A percentile compares a stretch with the other conserved stretches of the same genome.
Evolutionary conservation across 225 moss, liverwort and hornwort species (phyloP).

Genomic region (Lunularia cruciata): DNA sequence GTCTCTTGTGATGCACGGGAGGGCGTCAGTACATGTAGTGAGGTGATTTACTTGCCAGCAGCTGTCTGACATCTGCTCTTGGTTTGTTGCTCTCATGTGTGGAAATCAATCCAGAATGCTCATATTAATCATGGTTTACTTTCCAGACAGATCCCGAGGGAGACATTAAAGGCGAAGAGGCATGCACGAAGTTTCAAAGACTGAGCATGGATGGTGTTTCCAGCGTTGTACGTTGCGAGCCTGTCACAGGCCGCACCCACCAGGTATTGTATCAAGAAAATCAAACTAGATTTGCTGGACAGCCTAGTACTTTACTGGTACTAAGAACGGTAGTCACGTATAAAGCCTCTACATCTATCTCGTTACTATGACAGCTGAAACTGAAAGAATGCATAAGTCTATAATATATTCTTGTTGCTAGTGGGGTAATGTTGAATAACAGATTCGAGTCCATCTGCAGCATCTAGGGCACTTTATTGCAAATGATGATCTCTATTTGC

Average conservation of each 20-base stretch:
- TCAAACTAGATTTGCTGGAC: neutral
- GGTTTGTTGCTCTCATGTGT: no score
- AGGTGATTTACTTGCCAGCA: no score
- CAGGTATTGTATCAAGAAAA: constrained; percentile 54
- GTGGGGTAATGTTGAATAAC: constrained; percentile 3
- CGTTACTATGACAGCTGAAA: no score
- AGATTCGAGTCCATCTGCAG: constrained; percentile 96
- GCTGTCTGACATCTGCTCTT: no score
- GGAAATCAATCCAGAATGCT: no score
- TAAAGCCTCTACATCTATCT: neutral
- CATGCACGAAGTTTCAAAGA: constrained; percentile 85
- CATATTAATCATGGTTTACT: neutral
- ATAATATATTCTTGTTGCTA: neutral
- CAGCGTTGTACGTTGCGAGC: constrained; percentile 92
- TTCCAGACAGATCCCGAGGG: constrained; percentile 11
- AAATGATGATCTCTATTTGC: constrained; percentile 82
- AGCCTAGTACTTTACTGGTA: no score
- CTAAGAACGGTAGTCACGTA: no score
- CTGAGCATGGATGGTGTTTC: constrained; percentile 75
- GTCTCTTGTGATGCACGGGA: constrained; percentile 75
- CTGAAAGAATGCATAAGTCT: no score
- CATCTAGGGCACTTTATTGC: constrained; percentile 86
- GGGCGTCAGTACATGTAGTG: constrained; percentile 68
- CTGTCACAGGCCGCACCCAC: constrained; percentile 92
- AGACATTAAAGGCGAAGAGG: constrained; percentile 62